Percentiles rank a stretch among this genome's conserved stretches.
phyloP scores from a whole-genome alignment of 768 basidiomycete species.

The Psilocybe cubensis region DNA sequence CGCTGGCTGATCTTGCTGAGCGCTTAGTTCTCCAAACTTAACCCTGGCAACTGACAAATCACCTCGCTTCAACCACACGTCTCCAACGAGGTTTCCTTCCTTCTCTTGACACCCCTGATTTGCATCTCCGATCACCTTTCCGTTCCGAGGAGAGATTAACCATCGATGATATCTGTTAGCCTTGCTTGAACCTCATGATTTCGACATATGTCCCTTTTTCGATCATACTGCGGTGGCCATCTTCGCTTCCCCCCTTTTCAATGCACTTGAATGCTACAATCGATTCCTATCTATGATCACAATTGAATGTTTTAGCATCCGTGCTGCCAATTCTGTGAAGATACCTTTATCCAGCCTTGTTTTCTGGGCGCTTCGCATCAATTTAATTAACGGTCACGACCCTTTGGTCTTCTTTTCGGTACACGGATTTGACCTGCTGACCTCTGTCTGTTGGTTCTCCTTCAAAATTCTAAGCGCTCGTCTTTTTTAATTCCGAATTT shows the following conservation, averaged over 20 bases:
- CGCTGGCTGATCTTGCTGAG: not conserved
- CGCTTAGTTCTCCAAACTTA: not conserved
- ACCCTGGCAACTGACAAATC: not conserved
- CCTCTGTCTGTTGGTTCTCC: not conserved
- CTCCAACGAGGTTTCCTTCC: not conserved
- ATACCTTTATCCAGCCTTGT: not conserved
- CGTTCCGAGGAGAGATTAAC: not conserved
- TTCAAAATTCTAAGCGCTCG: not conserved
- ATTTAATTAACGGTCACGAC: not conserved
- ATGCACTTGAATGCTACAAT: not conserved
- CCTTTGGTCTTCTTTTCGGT: not conserved
- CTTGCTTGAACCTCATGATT: not conserved
- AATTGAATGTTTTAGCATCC: no score
- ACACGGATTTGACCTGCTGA: not conserved
- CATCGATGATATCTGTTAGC: slow-evolving; percentile 5
- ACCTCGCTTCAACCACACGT: not conserved
- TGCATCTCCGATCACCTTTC: not conserved
- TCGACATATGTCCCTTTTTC: not conserved
- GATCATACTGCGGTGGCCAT: not conserved
- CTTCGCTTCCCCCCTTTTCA: not conserved
- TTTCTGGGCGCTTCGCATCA: not conserved
- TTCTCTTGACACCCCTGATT: not conserved
- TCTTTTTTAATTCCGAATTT: not conserved
- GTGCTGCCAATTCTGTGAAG: not conserved
- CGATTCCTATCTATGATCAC: not conserved